Evolutionary conservation across 345 rosid species (phyloP).

Genomic region (Boechera stricta): DNA sequence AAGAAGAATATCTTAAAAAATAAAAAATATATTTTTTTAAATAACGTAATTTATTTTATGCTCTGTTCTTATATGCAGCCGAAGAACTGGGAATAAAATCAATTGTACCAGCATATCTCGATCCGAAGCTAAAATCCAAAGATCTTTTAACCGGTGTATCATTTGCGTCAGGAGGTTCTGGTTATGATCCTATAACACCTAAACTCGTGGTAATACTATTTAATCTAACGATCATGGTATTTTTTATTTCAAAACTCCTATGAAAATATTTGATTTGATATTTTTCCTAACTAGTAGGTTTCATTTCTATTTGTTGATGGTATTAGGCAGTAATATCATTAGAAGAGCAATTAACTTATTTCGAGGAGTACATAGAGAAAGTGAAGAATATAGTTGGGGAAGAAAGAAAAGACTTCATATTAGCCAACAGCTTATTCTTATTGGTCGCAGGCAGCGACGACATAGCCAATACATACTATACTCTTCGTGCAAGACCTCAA

Average conservation of each 20-base stretch:
- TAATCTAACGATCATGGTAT: background rate
- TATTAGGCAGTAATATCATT: slow-evolving; percentile 55
- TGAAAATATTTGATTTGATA: slow-evolving; percentile 4
- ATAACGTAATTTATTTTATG: background rate
- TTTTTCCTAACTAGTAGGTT: background rate
- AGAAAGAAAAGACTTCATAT: slow-evolving; percentile 49
- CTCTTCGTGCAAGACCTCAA: slow-evolving; percentile 45
- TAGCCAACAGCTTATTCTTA: slow-evolving; percentile 52
- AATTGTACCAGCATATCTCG: slow-evolving; percentile 67
- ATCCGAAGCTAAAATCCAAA: slow-evolving; percentile 50
- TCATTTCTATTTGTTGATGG: slow-evolving; percentile 15
- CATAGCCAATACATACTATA: slow-evolving; percentile 62
- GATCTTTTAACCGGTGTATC: slow-evolving; percentile 77
- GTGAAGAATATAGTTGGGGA: slow-evolving; percentile 55
- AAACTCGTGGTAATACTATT: slow-evolving; percentile 50
- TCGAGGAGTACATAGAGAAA: slow-evolving; percentile 58
- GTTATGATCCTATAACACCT: slow-evolving; percentile 75
- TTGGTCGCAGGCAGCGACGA: slow-evolving; percentile 65
- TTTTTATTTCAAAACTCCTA: background rate
- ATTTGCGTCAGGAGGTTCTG: slow-evolving; percentile 84
- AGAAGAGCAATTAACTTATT: slow-evolving; percentile 50
- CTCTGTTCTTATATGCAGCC: slow-evolving; percentile 48
- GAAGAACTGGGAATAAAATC: slow-evolving; percentile 69
- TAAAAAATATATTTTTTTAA: background rate
- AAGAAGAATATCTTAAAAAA: no score